These are phyloP conservation scores for Inonotus hispidus DNA, from an alignment of 1,284 basidiomycete genomes.

Conservation along the genomic window DNA sequence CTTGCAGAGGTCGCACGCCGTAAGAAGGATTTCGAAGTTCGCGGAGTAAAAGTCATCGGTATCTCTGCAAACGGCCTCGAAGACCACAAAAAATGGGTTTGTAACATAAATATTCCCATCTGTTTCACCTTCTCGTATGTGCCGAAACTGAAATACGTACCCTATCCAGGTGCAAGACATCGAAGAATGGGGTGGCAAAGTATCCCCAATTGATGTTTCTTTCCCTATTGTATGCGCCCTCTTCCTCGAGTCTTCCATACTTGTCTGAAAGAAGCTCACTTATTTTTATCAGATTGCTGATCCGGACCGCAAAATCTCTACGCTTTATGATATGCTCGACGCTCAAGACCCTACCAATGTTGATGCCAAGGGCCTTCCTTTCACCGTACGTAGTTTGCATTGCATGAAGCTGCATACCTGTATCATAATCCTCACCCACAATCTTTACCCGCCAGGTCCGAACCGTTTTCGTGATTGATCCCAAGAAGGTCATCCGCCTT, in stretches of 20 bases:
- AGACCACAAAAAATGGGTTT: conserved; percentile 85
- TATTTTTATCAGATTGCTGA: conserved; percentile 73
- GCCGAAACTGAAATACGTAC: neutral
- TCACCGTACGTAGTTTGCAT: conserved; percentile 56
- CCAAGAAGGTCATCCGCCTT: conserved; percentile 86
- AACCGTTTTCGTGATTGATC: conserved; percentile 93
- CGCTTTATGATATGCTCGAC: conserved; percentile 94
- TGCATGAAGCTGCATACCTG: neutral
- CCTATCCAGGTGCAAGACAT: conserved; percentile 57
- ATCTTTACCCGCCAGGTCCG: conserved; percentile 61
- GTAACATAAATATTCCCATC: neutral
- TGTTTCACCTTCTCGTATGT: neutral
- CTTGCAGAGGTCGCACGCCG: conserved; percentile 92
- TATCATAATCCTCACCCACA: conserved; percentile 12
- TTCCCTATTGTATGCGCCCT: conserved; percentile 82
- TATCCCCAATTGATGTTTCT: conserved; percentile 66
- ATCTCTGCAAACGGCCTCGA: conserved; percentile 89
- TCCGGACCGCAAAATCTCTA: conserved; percentile 79
- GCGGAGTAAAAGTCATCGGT: conserved; percentile 91
- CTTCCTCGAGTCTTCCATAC: neutral
- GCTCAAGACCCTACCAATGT: conserved; percentile 92
- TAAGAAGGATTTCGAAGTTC: conserved; percentile 77
- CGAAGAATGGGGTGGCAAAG: conserved; percentile 68
- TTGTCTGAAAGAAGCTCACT: conserved; percentile 13
- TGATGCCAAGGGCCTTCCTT: conserved; percentile 85